Evolutionary conservation across 306 rosid species (phyloP), one percentile per base, ranked within the genome.

Genomic region (Crataegus laevigata): DNA sequence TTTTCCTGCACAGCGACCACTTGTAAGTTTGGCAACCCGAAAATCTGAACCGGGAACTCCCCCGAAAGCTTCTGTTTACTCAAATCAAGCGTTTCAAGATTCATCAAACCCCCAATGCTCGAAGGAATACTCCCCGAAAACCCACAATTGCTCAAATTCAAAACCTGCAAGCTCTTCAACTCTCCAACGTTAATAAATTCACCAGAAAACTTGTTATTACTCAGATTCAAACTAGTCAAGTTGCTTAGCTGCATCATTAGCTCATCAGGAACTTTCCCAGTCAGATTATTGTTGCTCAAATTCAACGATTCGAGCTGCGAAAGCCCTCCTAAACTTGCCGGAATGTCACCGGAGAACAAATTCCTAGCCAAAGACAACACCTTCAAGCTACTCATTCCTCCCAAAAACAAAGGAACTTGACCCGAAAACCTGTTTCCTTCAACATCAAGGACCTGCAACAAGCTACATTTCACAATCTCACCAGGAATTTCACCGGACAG

Each of bases 1-100:
- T 92, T 92, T 28, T 85, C 93, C 75, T 90, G 85, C 34, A 92
- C 70, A 38, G 90, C 93, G 55, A 90, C 89, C 73, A 82, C 77
- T 71, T 88, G 89, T 67, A 92, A 32, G 34, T 87, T 82, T 1
- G 96, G 97, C 80, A 92, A 83, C 28, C 97, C 97, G 3, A 85
- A 92, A 32, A 92, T 70, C 90, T 90, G 93, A 36, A 75, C 32
- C 2, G 97, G 97, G 72, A 92, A 73, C 51, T 90, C 87, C 68
- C 96, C 96, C 0, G 92, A 88, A 66, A 92, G 89, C 19, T 78
- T 83, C 45, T 92, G 97, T 47, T 82, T 87, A 78, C 97, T 90
- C 78, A 92, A 87, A 87, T 92, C 97, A 72, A 92, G 76, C 14
- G 87, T 82, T 3, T 87, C 74, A 4, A 92, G 85, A 51, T 87